Evolutionary conservation across 192 early-diverging fungal genomes (phyloP), one percentile per base, ranked within the genome.

Genomic region (Linnemannia exigua): DNA sequence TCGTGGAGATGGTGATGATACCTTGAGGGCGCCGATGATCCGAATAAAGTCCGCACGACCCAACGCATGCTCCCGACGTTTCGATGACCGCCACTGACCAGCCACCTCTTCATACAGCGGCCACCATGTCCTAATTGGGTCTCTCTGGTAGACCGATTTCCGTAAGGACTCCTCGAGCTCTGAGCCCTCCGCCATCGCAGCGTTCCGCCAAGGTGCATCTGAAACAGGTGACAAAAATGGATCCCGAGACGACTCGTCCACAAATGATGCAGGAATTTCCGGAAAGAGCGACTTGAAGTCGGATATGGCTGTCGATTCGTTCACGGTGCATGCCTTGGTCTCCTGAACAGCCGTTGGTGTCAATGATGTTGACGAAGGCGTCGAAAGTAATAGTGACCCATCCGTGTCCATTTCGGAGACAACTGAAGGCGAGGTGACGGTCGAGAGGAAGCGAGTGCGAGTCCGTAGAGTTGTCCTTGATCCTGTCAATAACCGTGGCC

Each of bases 281-380:
- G 82, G 77, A 51, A 85, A 85, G 35, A 85, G 52, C 28, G 77
- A 44, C 12, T 75, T 72, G 52, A 85, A 85, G 73, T 79, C 77
- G 28, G 82, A 69, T 17, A 54, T 47, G 16, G 66, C 4, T 14
- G 67, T 4, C 20, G 72, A 38, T 31, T 84, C 76, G 11, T 58
- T 70, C 6, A 50, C 31, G 19, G 72, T 67, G 9, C 47, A 19
- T 17, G 58, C 28, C 1, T 37, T 44, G 37, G 31, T 7, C 17
- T 71, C 69, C 52, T 50, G 77, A 78, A 72, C 41, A 8, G 67
- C 9, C 11, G 54, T 11, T 52, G 46, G 44, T 31, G 76, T 17
- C n/a, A 20, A 31, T 35, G 84, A 69, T 8, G 78, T 20, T 11
- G 84, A 50, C 8, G 70, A 69, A 17, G 75, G 68, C 3, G 70